Conservation (phyloP, 2,329 filamentous ascomycete genomes). For the Sclerotiophoma versabilis region DNA sequence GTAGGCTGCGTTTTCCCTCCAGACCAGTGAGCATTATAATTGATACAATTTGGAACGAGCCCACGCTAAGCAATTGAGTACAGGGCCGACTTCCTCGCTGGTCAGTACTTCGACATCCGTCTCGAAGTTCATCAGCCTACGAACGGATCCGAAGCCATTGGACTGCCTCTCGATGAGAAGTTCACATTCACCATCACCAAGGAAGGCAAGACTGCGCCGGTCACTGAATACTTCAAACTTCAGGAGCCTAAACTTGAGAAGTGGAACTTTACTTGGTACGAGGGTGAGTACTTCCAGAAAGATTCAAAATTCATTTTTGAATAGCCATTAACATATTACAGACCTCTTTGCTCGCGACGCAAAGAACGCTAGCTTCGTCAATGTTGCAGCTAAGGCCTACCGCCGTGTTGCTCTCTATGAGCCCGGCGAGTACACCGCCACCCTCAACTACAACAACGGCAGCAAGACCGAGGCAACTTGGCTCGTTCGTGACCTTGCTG, state of each 20-base stretch:
- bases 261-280: constrained; percentile 86
- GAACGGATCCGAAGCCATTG: constrained; percentile 82
- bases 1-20: constrained; percentile 62
- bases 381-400: constrained; percentile 81
- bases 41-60: constrained; percentile 6
- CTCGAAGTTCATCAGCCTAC: constrained; percentile 82
- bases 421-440: constrained; percentile 80
- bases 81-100: constrained; percentile 79
- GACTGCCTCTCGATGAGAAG: constrained; percentile 72
- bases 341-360: constrained; percentile 80
- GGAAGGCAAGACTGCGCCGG: constrained; percentile 61
- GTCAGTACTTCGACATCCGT: constrained; percentile 84
- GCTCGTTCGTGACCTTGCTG: constrained; percentile 74
- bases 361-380: constrained; percentile 73
- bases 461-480: constrained; percentile 77
- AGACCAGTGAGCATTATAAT: constrained; percentile 56
- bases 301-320: background rate
- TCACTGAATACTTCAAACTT: constrained; percentile 72
- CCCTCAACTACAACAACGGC: constrained; percentile 75
- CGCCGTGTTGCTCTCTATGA: constrained; percentile 77
- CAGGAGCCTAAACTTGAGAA: constrained; percentile 76
- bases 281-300: constrained; percentile 56
- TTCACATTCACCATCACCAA: constrained; percentile 80
- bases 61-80: constrained; percentile 9
- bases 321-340: constrained; percentile 25